Conservation (phyloP, 345 rosid species). For the Arabidopsis suecica region DNA sequence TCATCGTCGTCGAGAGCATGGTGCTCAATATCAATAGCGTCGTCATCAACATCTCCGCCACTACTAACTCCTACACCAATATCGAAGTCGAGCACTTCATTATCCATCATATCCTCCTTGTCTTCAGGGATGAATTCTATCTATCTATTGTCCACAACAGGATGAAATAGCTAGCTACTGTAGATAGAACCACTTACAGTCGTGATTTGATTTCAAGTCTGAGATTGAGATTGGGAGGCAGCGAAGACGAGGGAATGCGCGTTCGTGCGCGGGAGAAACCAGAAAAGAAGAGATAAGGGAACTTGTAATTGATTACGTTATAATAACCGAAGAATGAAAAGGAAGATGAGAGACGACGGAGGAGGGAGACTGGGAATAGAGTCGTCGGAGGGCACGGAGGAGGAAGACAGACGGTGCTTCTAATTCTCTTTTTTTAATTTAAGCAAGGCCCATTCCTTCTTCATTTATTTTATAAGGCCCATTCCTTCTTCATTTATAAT, state of each 20-base stretch:
- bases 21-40: constrained; percentile 48
- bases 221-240: constrained; percentile 3
- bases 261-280: neutral
- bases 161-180: neutral
- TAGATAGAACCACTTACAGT: constrained; percentile 12
- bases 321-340: neutral
- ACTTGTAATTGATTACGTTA: neutral
- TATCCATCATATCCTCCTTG: constrained; percentile 38
- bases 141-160: neutral
- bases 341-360: neutral
- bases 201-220: constrained; percentile 13
- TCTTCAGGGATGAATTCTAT: neutral
- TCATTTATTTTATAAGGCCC: no score
- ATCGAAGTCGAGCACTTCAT: constrained; percentile 53
- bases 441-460: neutral
- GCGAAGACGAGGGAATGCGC: neutral
- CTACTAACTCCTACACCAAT: constrained; percentile 52
- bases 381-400: constrained; percentile 13
- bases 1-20: constrained; percentile 47
- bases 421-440: neutral
- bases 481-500: no score
- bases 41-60: constrained; percentile 51
- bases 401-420: neutral
- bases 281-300: neutral
- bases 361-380: neutral